Base-by-base conservation (phyloP, 495 filamentous ascomycete species). In the Neurospora tetraspora region DNA sequence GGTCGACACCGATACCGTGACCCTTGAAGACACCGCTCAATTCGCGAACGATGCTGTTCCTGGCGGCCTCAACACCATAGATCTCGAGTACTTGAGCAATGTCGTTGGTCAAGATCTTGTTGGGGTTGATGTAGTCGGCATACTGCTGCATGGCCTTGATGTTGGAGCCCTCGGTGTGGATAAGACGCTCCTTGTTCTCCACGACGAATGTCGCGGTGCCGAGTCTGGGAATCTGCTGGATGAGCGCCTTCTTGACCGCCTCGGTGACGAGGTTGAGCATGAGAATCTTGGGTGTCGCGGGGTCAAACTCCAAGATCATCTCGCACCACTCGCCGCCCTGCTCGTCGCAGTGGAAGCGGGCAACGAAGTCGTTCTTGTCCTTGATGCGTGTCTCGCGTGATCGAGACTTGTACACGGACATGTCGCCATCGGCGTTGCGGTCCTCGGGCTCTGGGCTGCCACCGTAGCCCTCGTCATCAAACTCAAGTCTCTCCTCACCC, bases 31-130 rank as follows among this genome's bases (percentile, higher is more conserved):
- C 94, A 73, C 86, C 87, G 69, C 89, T 88, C 81, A 98, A 90
- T 84, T 99, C 96, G 45, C 87, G 87, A 70, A 98, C 90, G 76
- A 99, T 97, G 71, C 89, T 91, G 70, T 87, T 88, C 5, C 96
- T 92, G 61, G 91, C 92, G 10, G 96, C 96, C 83, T 99, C 96
- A 23, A 99, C 93, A 76, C 96, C 96, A 83, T 98, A 99, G 47
- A 90, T 86, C 27, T 86, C 83, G 36, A 97, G 88, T 83, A 97
- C 92, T 72, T 93, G 88, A 69, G 89, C 88, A 78, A 98, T 94
- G 74, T 96, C 94, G 84, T 99, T 99, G 70, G 96, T 97, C 83
- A 91, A 90, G 77, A 97, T 89, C 14, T 85, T 87, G 82, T 98
- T 90, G 1, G 94, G 91, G 81, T 98, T 91, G 85, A 98, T 91